phyloP scores from a whole-genome alignment of 164 flowering plant genomes.

The Aristolochia contorta region DNA sequence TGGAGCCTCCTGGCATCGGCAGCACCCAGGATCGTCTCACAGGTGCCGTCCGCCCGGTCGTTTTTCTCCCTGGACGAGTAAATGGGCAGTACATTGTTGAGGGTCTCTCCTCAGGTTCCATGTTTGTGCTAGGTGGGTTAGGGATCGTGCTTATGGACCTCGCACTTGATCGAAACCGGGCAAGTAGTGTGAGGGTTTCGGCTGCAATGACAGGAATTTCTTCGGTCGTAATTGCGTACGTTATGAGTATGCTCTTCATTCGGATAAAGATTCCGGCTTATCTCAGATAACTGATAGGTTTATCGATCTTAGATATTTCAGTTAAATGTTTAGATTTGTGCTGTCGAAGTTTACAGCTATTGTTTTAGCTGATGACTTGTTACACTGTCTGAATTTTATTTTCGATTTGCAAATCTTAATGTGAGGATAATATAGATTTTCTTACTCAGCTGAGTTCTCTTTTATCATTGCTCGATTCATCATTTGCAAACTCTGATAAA shows the following conservation, averaged over 20 bases:
- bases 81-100: conserved; percentile 99
- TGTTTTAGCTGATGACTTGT: too few species aligned
- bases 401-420: too few species aligned
- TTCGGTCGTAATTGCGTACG: conserved; percentile 58
- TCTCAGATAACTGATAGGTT: conserved; percentile 24
- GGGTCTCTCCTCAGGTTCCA: conserved; percentile 91
- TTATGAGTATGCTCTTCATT: conserved; percentile 91
- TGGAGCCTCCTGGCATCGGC: conserved; percentile 97
- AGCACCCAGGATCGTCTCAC: conserved; percentile 74
- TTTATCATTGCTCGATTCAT: too few species aligned
- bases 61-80: conserved; percentile 82
- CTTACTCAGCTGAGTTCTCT: too few species aligned
- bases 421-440: too few species aligned
- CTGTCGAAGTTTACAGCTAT: too few species aligned
- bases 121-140: conserved; percentile 91
- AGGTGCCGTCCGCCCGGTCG: conserved; percentile 80
- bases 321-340: too few species aligned
- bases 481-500: too few species aligned
- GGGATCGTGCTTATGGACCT: conserved; percentile 84
- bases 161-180: conserved; percentile 64
- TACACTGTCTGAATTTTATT: too few species aligned
- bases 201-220: conserved; percentile 63
- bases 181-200: conserved; percentile 52
- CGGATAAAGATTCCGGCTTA: conserved; percentile 92
- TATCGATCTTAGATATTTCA: too few species aligned